A percentile compares a stretch with the other conserved stretches of the same genome.
phyloP scores from a whole-genome alignment of 257 asterid species.

The Solanum okadae region DNA sequence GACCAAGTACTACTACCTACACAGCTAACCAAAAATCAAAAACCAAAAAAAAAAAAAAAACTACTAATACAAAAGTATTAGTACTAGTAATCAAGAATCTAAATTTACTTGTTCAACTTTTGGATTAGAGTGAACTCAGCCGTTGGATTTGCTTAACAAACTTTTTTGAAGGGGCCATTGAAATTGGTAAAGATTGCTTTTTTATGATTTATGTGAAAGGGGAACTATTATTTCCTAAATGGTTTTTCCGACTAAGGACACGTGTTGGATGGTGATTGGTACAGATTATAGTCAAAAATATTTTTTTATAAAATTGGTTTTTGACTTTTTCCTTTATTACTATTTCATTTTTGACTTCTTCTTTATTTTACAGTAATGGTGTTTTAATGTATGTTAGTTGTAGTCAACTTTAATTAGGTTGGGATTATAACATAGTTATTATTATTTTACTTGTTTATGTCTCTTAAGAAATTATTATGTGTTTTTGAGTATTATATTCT shows the following conservation, averaged over 20 bases:
- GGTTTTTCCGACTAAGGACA: background rate
- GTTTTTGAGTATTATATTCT: background rate
- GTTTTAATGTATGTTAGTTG: background rate
- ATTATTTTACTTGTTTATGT: background rate
- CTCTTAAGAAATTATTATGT: background rate
- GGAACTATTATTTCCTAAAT: background rate
- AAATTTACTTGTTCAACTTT: background rate
- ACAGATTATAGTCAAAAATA: background rate
- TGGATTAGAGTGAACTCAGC: background rate
- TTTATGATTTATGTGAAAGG: background rate
- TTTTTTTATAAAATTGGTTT: background rate
- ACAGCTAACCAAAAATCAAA: background rate
- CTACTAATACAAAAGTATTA: background rate
- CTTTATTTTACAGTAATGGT: background rate
- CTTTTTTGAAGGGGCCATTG: background rate
- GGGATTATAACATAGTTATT: background rate
- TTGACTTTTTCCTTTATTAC: background rate
- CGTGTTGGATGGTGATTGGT: background rate
- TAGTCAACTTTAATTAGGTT: background rate
- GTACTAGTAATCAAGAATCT: background rate
- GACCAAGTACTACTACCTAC: slow-evolving; percentile 19
- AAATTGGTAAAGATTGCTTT: background rate
- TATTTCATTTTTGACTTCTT: background rate
- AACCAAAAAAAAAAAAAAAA: background rate
- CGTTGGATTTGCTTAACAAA: background rate